Evolutionary conservation across 805 yeast species (phyloP), one percentile per base, ranked within the genome.

Genomic region (Candida arabinofermentans): DNA sequence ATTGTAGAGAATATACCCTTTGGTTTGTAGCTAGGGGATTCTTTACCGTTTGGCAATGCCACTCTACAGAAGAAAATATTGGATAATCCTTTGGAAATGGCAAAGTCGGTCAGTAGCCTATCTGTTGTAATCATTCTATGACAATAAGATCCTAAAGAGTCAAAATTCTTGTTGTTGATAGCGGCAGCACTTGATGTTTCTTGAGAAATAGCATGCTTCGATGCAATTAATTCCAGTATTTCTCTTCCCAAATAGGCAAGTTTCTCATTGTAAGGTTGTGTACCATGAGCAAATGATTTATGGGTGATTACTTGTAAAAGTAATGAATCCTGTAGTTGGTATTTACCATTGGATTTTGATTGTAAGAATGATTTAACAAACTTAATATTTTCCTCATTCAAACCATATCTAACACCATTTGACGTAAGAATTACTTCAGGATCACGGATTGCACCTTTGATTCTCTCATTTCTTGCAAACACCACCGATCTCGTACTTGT

Each of bases 201-300:
- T 41, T 48, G 48, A 27, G 47, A 32, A 36, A 65, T 51, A 13
- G 71, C 75, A 44, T 58, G 58, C 53, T 75, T 74, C 26, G 78
- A 70, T 31, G 71, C 62, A 41, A 55, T 60, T 38, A 72, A 67
- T 57, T 78, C 79, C 49, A 83, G 61, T 52, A 81, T 65, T 56
- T 81, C 83, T 27, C 74, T 58, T 14, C 95, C 97, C 59, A 87
- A 67, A 34, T 83, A 74, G 16, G 87, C 72, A 53, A 91, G 70
- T 61, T 83, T 85, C 60, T 89, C 96, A 66, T 90, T 91, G 66
- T 86, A 87, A 7, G 97, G 96, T 54, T 82, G 79, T 48, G 76
- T 70, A 8, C 96, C 97, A 65, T 87, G 95, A 5, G 95, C 95
- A 71, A 89, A 91, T 18, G 96, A 86, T 67, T 91, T 91, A 67